Evolutionary conservation across 805 yeast genomes (phyloP), one percentile per base, ranked within the genome.

Genomic region (Yarrowia sp.): DNA sequence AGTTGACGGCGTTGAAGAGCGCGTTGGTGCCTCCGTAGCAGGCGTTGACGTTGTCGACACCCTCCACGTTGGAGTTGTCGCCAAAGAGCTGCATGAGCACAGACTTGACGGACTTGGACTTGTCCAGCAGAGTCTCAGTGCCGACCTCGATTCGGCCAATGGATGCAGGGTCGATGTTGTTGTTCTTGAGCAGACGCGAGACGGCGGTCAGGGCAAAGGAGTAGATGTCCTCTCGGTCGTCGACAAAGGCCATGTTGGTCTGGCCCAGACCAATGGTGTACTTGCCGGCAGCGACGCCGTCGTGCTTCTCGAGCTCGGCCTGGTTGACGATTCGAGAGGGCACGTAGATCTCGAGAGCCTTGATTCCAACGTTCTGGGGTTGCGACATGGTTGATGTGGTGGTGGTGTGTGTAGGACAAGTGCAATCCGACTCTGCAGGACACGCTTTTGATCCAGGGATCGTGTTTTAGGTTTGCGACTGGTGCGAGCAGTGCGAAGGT

Each of bases 11-110:
- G 79, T 93, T 94, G 80, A 94, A 86, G 29, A 94, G 83, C 10
- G 99, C 98, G 70, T 86, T 85, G 66, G 98, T 93, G 76, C 98
- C 99, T 76, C 99, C 99, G 76, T 94, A 94, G 80, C 99, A 94
- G 31, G 99, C 99, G 76, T 94, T 94, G 70, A 91, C 75, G 67
- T 96, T 91, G 77, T 94, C 99, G 65, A 94, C 80, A 77, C 99
- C 99, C 78, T 94, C 99, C 69, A 93, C 80, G 72, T 94, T 98
- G 69, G 81, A 76, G 81, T 94, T 94, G 61, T 84, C 93, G 63
- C 87, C 90, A 68, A 94, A 86, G 68, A 94, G 84, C 78, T 92
- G 97, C 89, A 91, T 93, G 75, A 94, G 81, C 41, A 94, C 96
- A 35, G 97, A 84, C 80, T 94, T 94, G 72, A 93, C 96, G 42